Evolutionary conservation across 441 rosid species (phyloP).

Genomic region (Hypseocharis bilobata): DNA sequence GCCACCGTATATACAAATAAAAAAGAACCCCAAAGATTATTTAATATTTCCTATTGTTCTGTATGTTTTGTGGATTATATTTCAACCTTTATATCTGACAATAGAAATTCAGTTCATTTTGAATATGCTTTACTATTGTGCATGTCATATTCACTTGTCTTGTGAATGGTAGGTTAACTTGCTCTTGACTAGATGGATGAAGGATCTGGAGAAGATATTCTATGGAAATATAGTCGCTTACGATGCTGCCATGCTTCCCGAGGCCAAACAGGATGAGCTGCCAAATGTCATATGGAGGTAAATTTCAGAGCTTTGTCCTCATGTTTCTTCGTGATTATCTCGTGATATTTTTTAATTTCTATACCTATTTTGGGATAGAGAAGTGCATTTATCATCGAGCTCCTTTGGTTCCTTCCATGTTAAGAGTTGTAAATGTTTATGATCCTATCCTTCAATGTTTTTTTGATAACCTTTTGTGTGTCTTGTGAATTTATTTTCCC

Average conservation of each 20-base stretch:
- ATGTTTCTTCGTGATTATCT: neutral
- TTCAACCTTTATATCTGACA: too few relatives aligned
- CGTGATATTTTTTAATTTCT: neutral
- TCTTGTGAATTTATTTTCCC: too few relatives aligned
- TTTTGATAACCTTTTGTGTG: too few relatives aligned
- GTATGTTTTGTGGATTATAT: too few relatives aligned
- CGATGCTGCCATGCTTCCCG: slow-evolving; percentile 74
- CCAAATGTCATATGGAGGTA: slow-evolving; percentile 75
- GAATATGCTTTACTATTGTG: neutral
- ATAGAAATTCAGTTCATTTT: neutral
- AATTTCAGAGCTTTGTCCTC: slow-evolving; percentile 1
- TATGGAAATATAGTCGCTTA: slow-evolving; percentile 86
- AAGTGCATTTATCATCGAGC: neutral
- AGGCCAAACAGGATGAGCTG: slow-evolving; percentile 65
- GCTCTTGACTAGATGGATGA: slow-evolving; percentile 78
- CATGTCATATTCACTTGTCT: slow-evolving; percentile 13
- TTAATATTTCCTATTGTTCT: too few relatives aligned
- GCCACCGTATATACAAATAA: too few relatives aligned
- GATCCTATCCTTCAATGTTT: too few relatives aligned
- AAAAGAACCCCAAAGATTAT: too few relatives aligned
- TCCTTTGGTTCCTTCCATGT: neutral
- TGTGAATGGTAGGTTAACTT: slow-evolving; percentile 65
- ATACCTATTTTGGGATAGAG: neutral
- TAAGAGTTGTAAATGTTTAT: too few relatives aligned
- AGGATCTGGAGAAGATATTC: slow-evolving; percentile 88